Conservation (phyloP, 768 basidiomycete genomes). For the Cyclocybe cylindracea region DNA sequence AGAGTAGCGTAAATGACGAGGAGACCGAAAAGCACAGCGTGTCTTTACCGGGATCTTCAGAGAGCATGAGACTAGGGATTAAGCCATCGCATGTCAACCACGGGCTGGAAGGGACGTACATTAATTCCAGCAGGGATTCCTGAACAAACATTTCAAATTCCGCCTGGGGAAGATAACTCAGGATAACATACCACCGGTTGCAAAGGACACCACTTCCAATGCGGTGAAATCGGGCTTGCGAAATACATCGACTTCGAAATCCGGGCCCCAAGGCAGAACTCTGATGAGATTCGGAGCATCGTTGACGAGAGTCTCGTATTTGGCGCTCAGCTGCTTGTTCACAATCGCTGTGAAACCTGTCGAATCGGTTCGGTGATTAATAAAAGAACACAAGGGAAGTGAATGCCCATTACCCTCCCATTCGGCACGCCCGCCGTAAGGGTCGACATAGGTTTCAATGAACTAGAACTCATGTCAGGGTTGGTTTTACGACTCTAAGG, state of each 20-base stretch:
- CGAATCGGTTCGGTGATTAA: constrained; percentile 1
- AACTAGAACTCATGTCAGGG: constrained; percentile 39
- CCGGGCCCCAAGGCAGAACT: constrained; percentile 77
- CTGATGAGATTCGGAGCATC: constrained; percentile 80
- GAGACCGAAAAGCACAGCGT: neutral
- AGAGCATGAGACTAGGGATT: constrained; percentile 1
- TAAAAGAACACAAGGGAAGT: neutral
- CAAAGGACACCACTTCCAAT: constrained; percentile 79
- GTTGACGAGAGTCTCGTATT: constrained; percentile 77
- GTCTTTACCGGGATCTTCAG: constrained; percentile 61
- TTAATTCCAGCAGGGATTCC: constrained; percentile 90
- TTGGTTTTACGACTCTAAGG: neutral
- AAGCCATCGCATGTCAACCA: neutral
- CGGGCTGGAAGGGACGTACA: constrained; percentile 36
- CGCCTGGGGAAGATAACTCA: neutral
- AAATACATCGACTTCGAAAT: constrained; percentile 72
- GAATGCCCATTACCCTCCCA: constrained; percentile 69
- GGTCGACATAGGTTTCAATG: constrained; percentile 86
- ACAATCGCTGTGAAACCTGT: constrained; percentile 87
- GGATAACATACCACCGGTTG: constrained; percentile 64
- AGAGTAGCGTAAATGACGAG: neutral
- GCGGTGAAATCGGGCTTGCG: constrained; percentile 88
- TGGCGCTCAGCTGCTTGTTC: constrained; percentile 79
- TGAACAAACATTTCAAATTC: constrained; percentile 21
- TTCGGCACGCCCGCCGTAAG: constrained; percentile 88